Conservation (phyloP, 345 rosid species). For the Sisymbrium altissimum region DNA sequence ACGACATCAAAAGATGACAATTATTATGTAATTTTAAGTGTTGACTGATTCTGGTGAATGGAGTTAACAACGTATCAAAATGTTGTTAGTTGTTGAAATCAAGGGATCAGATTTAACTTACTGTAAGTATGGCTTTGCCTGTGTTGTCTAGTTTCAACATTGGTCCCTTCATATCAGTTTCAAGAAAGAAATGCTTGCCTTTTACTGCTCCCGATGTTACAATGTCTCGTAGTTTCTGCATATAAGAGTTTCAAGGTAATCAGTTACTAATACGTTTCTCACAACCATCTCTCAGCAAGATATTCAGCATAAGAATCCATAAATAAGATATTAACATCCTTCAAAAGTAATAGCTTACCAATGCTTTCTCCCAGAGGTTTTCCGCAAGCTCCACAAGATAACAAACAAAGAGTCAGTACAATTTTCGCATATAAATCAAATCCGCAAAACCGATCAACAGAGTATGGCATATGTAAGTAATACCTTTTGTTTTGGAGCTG, state of each 20-base stretch:
- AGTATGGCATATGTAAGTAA: background rate
- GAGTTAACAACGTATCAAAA: background rate
- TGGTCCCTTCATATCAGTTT: constrained; percentile 82
- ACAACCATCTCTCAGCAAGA: background rate
- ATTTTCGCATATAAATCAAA: background rate
- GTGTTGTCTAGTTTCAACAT: constrained; percentile 85
- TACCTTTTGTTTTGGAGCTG: constrained; percentile 89
- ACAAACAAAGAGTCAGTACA: constrained; percentile 17
- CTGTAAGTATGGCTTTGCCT: constrained; percentile 84
- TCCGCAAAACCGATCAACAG: background rate
- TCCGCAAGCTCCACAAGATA: constrained; percentile 61
- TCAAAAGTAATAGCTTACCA: constrained; percentile 45
- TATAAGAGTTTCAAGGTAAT: background rate
- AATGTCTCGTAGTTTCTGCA: constrained; percentile 80
- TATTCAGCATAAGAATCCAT: background rate
- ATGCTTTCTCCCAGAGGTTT: constrained; percentile 81
- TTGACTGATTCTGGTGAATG: background rate
- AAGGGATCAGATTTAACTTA: constrained; percentile 34
- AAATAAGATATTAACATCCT: background rate
- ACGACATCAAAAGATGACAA: constrained; percentile 3
- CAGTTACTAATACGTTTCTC: background rate
- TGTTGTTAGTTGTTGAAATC: background rate
- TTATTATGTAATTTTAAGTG: background rate
- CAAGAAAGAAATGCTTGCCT: constrained; percentile 86
- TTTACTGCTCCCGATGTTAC: constrained; percentile 55